Conservation (phyloP, 495 filamentous ascomycete genomes). For the Jackrogersella minutella region DNA sequence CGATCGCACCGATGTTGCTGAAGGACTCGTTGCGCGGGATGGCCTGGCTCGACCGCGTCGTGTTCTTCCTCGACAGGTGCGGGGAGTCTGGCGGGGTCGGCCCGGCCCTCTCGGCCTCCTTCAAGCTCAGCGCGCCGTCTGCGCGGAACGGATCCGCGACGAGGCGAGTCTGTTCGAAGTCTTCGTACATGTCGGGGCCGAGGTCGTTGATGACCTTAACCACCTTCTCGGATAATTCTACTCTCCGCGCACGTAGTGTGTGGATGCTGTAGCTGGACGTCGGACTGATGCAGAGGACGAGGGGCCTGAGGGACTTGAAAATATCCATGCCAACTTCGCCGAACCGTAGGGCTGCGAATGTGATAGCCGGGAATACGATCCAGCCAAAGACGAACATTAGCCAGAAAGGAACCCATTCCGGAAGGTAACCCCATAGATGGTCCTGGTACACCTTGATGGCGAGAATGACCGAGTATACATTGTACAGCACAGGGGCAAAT, state of each 20-base stretch:
- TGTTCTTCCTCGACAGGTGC: conserved; percentile 46
- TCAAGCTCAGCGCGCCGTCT: conserved; percentile 34
- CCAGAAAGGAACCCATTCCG: conserved; percentile 82
- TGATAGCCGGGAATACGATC: conserved; percentile 85
- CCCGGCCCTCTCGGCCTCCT: conserved; percentile 33
- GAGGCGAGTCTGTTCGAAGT: conserved; percentile 87
- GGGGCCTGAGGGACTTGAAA: conserved; percentile 88
- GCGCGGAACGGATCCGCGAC: conserved; percentile 62
- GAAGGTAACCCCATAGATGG: conserved; percentile 79
- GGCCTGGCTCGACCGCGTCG: conserved; percentile 55
- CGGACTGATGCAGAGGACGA: conserved; percentile 88
- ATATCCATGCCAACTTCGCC: conserved; percentile 99
- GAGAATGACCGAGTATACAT: conserved; percentile 75
- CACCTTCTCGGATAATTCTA: conserved; percentile 78
- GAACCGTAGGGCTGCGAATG: conserved; percentile 92
- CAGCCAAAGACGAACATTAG: conserved; percentile 73
- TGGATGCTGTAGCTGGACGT: conserved; percentile 83
- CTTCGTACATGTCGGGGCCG: conserved; percentile 94
- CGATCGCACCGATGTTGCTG: conserved; percentile 82
- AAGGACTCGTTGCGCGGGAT: conserved; percentile 93
- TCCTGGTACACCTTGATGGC: conserved; percentile 82
- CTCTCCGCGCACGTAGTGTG: conserved; percentile 76
- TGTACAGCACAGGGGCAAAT: conserved; percentile 86
- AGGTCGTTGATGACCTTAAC: conserved; percentile 93
- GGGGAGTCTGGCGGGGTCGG: conserved; percentile 43